Evolutionary conservation across 2,329 filamentous ascomycete species (phyloP).

Genomic region (Cladophialophora bantiana): DNA sequence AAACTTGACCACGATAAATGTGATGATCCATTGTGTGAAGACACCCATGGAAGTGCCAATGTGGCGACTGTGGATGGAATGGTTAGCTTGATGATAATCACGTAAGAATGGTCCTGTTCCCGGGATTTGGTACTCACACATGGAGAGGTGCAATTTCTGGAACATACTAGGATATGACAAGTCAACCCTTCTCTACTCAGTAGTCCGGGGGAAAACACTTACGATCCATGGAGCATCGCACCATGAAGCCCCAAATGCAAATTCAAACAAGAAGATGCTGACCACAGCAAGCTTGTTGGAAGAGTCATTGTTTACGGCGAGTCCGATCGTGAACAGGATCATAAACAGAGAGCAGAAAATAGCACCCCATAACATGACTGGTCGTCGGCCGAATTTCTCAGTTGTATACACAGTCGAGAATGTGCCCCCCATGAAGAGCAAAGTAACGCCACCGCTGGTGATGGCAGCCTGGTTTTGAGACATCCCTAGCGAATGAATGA

Average conservation of each 20-base stretch:
- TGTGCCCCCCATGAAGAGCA: constrained; percentile 33
- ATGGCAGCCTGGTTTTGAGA: constrained; percentile 36
- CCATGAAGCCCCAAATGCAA: constrained; percentile 32
- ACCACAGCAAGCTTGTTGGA: constrained; percentile 30
- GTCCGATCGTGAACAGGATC: constrained; percentile 32
- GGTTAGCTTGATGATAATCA: background rate
- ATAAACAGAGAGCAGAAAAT: constrained; percentile 30
- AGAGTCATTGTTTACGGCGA: constrained; percentile 27
- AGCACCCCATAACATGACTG: constrained; percentile 33
- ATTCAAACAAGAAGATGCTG: constrained; percentile 33
- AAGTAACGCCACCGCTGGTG: constrained; percentile 29
- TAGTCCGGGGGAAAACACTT: background rate
- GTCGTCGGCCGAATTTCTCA: constrained; percentile 27
- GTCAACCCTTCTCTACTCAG: background rate
- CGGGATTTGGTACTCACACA: constrained; percentile 39
- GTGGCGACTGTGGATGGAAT: constrained; percentile 53
- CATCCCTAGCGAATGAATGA: constrained; percentile 38
- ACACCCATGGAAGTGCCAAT: constrained; percentile 60
- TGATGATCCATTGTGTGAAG: constrained; percentile 54
- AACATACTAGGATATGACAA: constrained; percentile 47
- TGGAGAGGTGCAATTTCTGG: constrained; percentile 60
- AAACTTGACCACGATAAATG: constrained; percentile 36
- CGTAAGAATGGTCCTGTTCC: background rate
- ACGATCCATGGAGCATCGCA: constrained; percentile 29
- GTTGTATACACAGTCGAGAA: constrained; percentile 32